Base-by-base conservation (phyloP, 768 basidiomycete genomes). In the Obba rivulosa region DNA sequence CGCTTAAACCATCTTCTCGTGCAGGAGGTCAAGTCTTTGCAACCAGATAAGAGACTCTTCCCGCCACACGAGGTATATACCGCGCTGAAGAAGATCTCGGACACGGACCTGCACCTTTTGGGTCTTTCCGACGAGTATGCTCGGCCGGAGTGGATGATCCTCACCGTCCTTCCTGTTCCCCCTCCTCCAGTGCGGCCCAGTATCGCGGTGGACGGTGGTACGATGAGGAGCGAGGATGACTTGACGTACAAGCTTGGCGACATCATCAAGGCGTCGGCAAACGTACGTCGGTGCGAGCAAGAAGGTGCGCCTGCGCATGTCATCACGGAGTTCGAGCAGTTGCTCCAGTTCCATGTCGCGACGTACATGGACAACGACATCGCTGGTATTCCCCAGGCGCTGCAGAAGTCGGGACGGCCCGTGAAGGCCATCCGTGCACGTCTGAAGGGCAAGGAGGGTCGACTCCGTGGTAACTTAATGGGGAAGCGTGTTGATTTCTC, bases 291-390 rank as follows among this genome's bases (percentile, higher is more conserved):
- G 57, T 87, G 91, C 60, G 94, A 98, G 58, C 88, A 93, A 61
- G 96, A 98, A 66, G 95, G 96, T 57, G 92, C 93, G 3, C 96
- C 96, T 2, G 90, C 92, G 1, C 92, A 96, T 57, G 87, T 99
- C 54, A 88, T 95, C 58, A 85, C 85, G 16, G 94, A 98, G 67
- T 95, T 93, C 57, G 95, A 98, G 69, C 92, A 95, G 61, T 72
- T 99, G 39, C 78, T 98, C 4, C 56, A 96, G 92, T 99, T 94
- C 65, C 96, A 99, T 62, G 93, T 97, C 51, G 96, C 96, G 2
- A 98, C 96, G 0, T 99, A 98, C 64, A 99, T 99, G 95, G 96
- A 99, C 63, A 99, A 99, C 62, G 94, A 98, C 62, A 94, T 98
- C 49, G 93, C 96, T 28, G 96, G 96, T 39, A 91, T 97, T 31